Evolutionary conservation across 495 filamentous ascomycete genomes (phyloP).

Genomic region (Extremus antarcticus): DNA sequence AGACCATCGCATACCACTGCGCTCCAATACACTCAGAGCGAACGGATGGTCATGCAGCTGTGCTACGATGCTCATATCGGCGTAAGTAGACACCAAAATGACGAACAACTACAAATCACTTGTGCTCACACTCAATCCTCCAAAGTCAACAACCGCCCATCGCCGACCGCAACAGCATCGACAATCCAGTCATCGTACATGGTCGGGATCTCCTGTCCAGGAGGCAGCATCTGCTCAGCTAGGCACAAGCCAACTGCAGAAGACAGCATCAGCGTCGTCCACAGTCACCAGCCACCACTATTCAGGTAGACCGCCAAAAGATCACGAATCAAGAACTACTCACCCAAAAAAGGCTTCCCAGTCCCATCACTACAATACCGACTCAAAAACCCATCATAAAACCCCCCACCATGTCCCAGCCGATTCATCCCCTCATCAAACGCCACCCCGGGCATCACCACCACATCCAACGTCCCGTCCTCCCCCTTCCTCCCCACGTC

Average conservation of each 20-base stretch:
- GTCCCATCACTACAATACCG: conserved; percentile 43
- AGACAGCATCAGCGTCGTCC: not conserved
- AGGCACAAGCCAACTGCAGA: conserved; percentile 66
- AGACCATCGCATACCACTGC: too few species aligned
- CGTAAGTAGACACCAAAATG: not conserved
- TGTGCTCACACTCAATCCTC: not conserved
- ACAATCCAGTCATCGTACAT: conserved; percentile 54
- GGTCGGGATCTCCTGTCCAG: conserved; percentile 52
- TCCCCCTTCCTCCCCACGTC: conserved; percentile 19
- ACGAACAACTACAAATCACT: not conserved
- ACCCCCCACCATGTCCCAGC: conserved; percentile 91
- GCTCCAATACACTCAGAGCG: too few species aligned
- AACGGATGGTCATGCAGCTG: too few species aligned
- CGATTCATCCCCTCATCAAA: conserved; percentile 69
- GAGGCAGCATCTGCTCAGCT: conserved; percentile 68
- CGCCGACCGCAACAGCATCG: conserved; percentile 55
- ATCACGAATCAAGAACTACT: conserved; percentile 16
- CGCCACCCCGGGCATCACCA: conserved; percentile 88
- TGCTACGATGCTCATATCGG: too few species aligned
- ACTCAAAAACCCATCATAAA: conserved; percentile 86
- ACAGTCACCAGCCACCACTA: too few species aligned
- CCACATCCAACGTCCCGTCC: conserved; percentile 60
- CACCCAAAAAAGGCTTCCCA: conserved; percentile 56
- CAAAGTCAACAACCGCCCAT: conserved; percentile 29
- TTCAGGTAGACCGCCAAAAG: not conserved